Base-by-base conservation (phyloP, 1,284 basidiomycete genomes). In the Microbotryum silenes-acaulis region DNA sequence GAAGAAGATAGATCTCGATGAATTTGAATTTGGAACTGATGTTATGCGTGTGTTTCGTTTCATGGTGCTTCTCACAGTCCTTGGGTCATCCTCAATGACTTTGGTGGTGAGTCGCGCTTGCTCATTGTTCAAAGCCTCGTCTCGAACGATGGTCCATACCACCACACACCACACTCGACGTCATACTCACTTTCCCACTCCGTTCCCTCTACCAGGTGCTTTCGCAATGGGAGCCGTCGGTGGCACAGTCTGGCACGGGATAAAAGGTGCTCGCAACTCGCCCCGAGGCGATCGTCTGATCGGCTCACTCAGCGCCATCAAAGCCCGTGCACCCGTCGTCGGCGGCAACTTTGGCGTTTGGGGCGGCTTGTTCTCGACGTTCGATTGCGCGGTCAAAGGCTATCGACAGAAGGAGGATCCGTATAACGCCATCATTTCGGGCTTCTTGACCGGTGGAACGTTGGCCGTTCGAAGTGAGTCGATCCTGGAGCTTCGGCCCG, bases 391-490 rank as follows among this genome's bases (percentile, higher is more conserved):
- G 2, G 89, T 98, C 67, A 97, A 98, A 78, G 92, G 92, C 12
- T 89, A 85, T 79, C 81, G 96, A 74, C 94, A 98, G 80, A 98
- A 98, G 77, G 96, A 99, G 78, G 96, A 99, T 77, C 89, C 93
- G 56, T 98, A 93, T 92, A 99, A 99, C 76, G 92, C 92, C 49
- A 97, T 99, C 74, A 88, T 96, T 60, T 91, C 94, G 52, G 94
- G 96, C 50, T 98, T 98, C 80, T 83, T 96, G 83, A 97, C 94
- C 31, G 96, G 96, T 77, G 94, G 94, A 61, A 94, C 89, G 75
- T 78, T 99, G 57, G 96, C 96, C 57, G 84, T 90, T 65, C 84
- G 94, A 78, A 89, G 93, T 96, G 77, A 79, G 89, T 86, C 46
- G 48, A 57, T 21, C 6, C 51, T 57, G 14, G n/a, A 47, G 54